These are phyloP conservation scores for Aspergillus hancockii DNA, from an alignment of 495 filamentous ascomycete genomes.

Conservation along the genomic window DNA sequence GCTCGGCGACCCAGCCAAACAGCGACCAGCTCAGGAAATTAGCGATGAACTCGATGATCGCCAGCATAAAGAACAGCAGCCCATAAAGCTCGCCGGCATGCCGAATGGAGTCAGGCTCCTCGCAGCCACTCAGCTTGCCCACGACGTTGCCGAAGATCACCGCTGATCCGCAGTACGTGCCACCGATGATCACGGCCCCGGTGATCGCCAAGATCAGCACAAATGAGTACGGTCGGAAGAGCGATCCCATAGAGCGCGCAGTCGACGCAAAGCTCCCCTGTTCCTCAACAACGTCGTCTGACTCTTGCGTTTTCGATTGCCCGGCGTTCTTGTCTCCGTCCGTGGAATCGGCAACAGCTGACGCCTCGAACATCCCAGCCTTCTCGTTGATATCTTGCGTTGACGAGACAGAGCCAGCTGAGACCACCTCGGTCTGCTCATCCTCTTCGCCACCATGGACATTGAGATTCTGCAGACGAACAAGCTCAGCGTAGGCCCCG, in stretches of 20 bases:
- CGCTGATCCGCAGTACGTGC: constrained; percentile 50
- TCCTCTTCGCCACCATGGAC: constrained; percentile 22
- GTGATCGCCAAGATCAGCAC: constrained; percentile 38
- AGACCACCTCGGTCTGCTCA: no score
- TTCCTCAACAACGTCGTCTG: neutral
- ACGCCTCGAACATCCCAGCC: neutral
- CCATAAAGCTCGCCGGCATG: constrained; percentile 49
- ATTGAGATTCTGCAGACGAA: constrained; percentile 40
- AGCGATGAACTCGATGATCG: constrained; percentile 53
- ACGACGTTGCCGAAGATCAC: constrained; percentile 57
- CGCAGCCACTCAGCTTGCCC: constrained; percentile 45
- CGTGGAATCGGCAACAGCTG: neutral
- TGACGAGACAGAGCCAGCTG: neutral
- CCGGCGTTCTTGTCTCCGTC: neutral
- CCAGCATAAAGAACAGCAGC: constrained; percentile 57
- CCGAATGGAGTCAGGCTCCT: constrained; percentile 34
- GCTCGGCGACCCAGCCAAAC: constrained; percentile 55
- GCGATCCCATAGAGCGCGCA: neutral
- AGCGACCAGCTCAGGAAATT: constrained; percentile 49
- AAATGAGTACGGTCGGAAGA: constrained; percentile 38
- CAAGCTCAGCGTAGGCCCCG: constrained; percentile 49
- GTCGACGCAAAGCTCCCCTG: neutral
- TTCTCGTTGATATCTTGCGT: neutral
- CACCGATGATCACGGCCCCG: constrained; percentile 45
- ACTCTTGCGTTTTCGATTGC: neutral